Base-by-base conservation (phyloP, 305 asterid species). In the Plantago lanceolata region DNA sequence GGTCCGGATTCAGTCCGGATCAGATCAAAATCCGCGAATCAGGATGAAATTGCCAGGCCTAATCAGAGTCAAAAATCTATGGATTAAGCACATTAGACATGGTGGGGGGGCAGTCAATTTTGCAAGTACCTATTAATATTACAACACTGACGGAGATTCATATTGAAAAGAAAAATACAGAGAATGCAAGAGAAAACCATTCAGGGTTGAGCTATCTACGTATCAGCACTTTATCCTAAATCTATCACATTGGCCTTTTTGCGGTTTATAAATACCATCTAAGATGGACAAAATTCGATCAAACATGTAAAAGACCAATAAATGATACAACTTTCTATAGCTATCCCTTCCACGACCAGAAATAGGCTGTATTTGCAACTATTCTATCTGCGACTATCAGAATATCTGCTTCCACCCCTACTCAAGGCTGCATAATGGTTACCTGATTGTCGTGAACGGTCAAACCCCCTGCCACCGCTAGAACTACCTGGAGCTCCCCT, bases 381-480 rank as follows among this genome's bases (percentile, higher is more conserved):
- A 59, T 43, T 64, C 75, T 81, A 87, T 58, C 80, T 80, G 33
- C 79, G 81, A 73, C 76, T 79, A 43, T 43, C 52, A 2, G 91
- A 76, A 5, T 84, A 68, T 73, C 90, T 82, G 51, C 70, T 77
- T 37, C 85, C 79, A 62, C 90, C 87, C 81, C 95, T 72, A 44
- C 68, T 74, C 75, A 82, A 65, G 43, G 88, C 73, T 15, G 98
- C 75, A 73, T 67, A 92, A 50, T 78, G 91, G 63, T 92, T 89
- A 16, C 86, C 86, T 2, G 82, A 49, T 29, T 73, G 90, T 49
- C 71, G 84, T 52, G 84, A 77, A 31, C 66, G 74, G 48, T 48
- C 63, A 58, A 79, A 68, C 48, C 90, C 94, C 68, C 85, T 72
- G 35, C 87, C 87, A 19, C 50, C 80, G 61, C 71, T 68, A 3